Percentiles rank a stretch among this genome's conserved stretches.
These are phyloP conservation scores for Penicillium turbatum DNA, from an alignment of 495 filamentous ascomycete species.

Conservation along the genomic window DNA sequence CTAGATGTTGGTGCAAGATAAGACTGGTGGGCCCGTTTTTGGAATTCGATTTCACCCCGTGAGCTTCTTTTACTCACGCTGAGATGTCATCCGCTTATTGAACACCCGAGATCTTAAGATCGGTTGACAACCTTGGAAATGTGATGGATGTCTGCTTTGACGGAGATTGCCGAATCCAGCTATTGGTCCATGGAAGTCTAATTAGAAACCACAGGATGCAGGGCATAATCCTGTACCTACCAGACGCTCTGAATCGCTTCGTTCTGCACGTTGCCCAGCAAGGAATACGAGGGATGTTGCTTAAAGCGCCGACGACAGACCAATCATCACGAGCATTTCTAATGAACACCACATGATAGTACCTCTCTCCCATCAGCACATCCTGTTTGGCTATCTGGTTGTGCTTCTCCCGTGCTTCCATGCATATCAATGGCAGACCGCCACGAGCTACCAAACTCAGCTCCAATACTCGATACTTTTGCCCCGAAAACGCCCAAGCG, in stretches of 20 bases:
- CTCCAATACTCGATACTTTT: background rate
- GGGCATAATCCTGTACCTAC: background rate
- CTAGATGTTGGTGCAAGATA: background rate
- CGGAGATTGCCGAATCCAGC: background rate
- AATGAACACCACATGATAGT: slow-evolving; percentile 14
- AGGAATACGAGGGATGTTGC: background rate
- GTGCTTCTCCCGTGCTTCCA: slow-evolving; percentile 34
- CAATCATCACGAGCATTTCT: background rate
- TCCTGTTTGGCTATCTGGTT: background rate
- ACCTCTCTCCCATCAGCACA: background rate
- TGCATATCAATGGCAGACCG: slow-evolving; percentile 27
- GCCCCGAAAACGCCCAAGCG: background rate
- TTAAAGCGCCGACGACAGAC: background rate
- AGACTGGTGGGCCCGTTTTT: background rate
- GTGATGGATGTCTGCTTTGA: background rate
- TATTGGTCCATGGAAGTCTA: background rate
- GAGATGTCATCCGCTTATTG: background rate
- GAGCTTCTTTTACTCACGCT: background rate
- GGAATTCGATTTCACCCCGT: background rate
- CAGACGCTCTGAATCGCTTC: background rate
- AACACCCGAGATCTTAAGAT: background rate
- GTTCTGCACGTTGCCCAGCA: background rate
- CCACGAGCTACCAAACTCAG: slow-evolving; percentile 12
- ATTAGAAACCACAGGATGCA: background rate
- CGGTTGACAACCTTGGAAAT: background rate